Evolutionary conservation across 176 grass and related monocot species (phyloP), one percentile per base, ranked within the genome.

Genomic region (Otatea glauca): DNA sequence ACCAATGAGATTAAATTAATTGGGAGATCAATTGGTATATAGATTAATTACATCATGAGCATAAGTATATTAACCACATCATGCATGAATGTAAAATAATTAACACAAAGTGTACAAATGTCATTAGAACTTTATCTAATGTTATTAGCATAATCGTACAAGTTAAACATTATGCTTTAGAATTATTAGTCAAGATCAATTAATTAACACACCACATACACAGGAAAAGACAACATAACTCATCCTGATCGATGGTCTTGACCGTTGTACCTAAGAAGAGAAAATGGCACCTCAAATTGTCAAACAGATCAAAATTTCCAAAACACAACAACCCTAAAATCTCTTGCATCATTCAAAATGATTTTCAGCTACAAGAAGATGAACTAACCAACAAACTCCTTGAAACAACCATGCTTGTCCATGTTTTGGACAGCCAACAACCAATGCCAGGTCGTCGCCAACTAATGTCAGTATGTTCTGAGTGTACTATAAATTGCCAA

Each of bases 361-460:
- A 32, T 45, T 41, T 78, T 38, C 25, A 62, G 65, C 25, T 78
- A 18, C 7, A 61, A 72, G 67, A 80, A 42, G 76, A 67, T 80
- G 76, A 86, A 32, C 84, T 79, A 32, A 79, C 37, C 14, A 73
- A 65, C 82, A 55, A 75, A 77, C 61, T 42, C 32, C 20, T 54
- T n/a, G 4, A 76, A 21, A 20, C 60, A 48, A 68, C 24, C 50
- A 32, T 39, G 7, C 17, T 6, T 3, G 24, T 11, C 49, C 60
- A 75, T 68, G 65, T 32, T 38, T 65, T 79, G 82, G 44, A 71
- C 35, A 39, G 16, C 37, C 77, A 81, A 43, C 69, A 23, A 81
- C 85, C 68, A 65, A n/a, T 43, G 24, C 27, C 16, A 72, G 6
- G 67, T 43, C 4, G 67, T 43, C 4, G 18, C 3, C 50, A 84